These are phyloP conservation scores for Neckera pumila DNA, from an alignment of 225 moss, liverwort and hornwort genomes.

Conservation along the genomic window DNA sequence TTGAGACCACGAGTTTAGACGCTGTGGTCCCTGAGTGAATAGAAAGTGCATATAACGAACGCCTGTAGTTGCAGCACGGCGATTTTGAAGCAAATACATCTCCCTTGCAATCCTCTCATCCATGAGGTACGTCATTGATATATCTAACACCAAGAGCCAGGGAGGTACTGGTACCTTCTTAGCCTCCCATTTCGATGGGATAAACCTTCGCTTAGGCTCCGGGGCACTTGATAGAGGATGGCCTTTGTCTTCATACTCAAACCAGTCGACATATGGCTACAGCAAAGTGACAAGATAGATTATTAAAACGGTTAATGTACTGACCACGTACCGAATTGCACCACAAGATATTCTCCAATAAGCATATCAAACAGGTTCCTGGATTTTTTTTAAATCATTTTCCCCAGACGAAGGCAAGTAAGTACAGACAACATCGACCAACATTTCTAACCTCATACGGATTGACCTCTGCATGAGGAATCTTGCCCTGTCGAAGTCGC, in stretches of 20 bases:
- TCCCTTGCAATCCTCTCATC: not conserved
- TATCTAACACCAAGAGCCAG: not conserved
- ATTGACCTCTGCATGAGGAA: slow-evolving; percentile 83
- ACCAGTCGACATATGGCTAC: slow-evolving; percentile 93
- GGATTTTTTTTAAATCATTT: not conserved
- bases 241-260: slow-evolving; percentile 95
- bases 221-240: slow-evolving; percentile 79
- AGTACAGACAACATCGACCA: not conserved
- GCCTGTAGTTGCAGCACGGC: not conserved
- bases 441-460: slow-evolving; percentile 66
- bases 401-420: not conserved
- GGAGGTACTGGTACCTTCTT: slow-evolving; percentile 58
- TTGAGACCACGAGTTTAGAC: not conserved
- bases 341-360: not conserved
- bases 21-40: not conserved
- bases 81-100: not conserved
- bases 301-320: not conserved
- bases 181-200: slow-evolving; percentile 99
- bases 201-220: slow-evolving; percentile 92
- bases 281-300: not conserved
- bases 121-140: not conserved
- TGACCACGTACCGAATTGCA: not conserved
- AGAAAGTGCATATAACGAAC: not conserved
- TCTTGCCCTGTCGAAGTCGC: slow-evolving; percentile 74
- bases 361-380: not conserved